Conservation (phyloP, 2,329 filamentous ascomycete genomes). For the Geosmithia morbida region DNA sequence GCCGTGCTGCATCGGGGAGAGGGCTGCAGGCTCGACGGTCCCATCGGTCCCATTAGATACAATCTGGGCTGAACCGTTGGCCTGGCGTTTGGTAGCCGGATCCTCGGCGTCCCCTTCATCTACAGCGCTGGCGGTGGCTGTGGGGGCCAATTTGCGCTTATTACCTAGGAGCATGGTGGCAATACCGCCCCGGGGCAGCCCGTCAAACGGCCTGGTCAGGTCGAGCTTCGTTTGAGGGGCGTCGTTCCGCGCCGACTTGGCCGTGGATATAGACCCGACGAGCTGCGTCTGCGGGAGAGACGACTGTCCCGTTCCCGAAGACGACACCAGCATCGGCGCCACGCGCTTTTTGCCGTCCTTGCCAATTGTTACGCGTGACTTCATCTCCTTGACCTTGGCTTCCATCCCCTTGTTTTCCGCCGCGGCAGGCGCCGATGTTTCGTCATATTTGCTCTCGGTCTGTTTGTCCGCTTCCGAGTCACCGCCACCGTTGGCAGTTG, state of each 20-base stretch:
- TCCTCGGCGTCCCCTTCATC: constrained; percentile 67
- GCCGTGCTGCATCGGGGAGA: constrained; percentile 43
- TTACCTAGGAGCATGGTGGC: constrained; percentile 80
- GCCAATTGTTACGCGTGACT: constrained; percentile 84
- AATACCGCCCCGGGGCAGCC: constrained; percentile 78
- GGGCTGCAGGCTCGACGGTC: constrained; percentile 52
- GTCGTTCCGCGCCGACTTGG: constrained; percentile 48
- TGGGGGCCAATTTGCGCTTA: constrained; percentile 61
- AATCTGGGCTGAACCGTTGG: constrained; percentile 58
- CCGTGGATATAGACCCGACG: constrained; percentile 55
- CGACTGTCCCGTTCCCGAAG: constrained; percentile 73
- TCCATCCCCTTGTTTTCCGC: constrained; percentile 33
- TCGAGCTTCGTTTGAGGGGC: constrained; percentile 74
- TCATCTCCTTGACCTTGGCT: constrained; percentile 47
- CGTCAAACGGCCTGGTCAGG: constrained; percentile 86
- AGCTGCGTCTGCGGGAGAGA: constrained; percentile 81
- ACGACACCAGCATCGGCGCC: constrained; percentile 79
- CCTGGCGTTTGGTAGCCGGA: constrained; percentile 31
- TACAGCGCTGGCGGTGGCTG: constrained; percentile 21
- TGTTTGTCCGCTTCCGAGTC: constrained; percentile 17
- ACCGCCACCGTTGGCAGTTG: constrained; percentile 22
- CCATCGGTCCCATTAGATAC: constrained; percentile 66
- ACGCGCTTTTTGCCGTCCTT: constrained; percentile 97
- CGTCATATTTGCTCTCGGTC: constrained; percentile 20
- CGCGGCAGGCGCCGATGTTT: constrained; percentile 12